Percentiles rank a stretch among this genome's conserved stretches.
Conservation (phyloP, 169 alveolate species). For the Plasmodium inui region DNA sequence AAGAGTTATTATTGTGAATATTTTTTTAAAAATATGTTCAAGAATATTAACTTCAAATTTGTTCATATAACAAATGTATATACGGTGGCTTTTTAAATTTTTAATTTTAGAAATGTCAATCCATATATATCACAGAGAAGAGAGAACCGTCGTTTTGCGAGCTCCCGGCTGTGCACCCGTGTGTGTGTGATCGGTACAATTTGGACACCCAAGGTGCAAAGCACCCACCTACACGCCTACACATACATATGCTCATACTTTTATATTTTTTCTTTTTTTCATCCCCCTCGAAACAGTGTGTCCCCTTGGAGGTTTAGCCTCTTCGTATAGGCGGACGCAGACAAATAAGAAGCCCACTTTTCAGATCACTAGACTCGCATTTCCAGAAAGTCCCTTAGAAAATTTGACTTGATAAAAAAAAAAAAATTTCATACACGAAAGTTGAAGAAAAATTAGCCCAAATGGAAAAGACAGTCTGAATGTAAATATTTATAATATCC, state of each 20-base stretch:
- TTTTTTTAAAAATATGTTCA: constrained; percentile 13
- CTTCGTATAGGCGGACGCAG: neutral
- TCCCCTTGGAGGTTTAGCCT: neutral
- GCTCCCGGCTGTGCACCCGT: neutral
- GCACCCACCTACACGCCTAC: neutral
- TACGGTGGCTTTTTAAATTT: constrained; percentile 77
- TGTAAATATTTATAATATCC: neutral
- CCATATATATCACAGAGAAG: constrained; percentile 73
- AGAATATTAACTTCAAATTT: constrained; percentile 61
- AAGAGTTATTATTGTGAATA: constrained; percentile 57
- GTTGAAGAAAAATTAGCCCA: neutral
- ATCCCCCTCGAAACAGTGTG: neutral
- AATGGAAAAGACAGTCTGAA: neutral
- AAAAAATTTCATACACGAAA: too few species aligned
- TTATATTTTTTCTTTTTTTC: neutral
- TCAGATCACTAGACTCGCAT: too few species aligned
- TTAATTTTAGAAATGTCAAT: constrained; percentile 72
- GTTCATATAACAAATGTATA: constrained; percentile 76
- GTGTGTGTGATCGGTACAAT: neutral
- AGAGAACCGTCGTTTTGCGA: neutral
- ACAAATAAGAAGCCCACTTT: neutral
- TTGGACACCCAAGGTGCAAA: neutral
- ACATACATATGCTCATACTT: neutral
- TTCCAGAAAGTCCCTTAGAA: neutral
- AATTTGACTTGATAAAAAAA: neutral